Conservation (phyloP, 108 stramenopile genomes). For the Skeletonema costatum region DNA sequence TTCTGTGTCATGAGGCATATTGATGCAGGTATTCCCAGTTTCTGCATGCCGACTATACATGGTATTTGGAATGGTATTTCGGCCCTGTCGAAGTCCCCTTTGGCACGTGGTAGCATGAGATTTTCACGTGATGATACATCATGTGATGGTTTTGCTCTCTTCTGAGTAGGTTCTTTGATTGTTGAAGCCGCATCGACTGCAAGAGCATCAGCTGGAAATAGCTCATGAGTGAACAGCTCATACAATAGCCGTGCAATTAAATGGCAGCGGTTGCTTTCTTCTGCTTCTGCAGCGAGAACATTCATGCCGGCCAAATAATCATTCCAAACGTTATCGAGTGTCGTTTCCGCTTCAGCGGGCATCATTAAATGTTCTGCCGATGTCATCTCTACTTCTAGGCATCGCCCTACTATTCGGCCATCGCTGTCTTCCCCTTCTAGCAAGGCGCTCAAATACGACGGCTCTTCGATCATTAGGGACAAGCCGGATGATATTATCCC, state of each 20-base stretch:
- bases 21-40: neutral
- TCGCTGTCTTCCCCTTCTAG: neutral
- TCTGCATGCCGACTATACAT: neutral
- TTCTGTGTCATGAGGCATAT: neutral
- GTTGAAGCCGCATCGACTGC: neutral
- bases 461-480: neutral
- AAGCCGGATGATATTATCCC: neutral
- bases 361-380: neutral
- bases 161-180: neutral
- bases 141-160: neutral
- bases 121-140: neutral
- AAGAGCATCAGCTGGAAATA: neutral
- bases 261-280: constrained; percentile 6
- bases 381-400: neutral
- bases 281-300: too few relatives aligned
- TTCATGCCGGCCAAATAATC: neutral
- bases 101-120: neutral
- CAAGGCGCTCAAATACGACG: neutral
- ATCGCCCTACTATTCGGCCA: neutral
- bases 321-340: neutral
- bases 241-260: neutral
- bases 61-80: neutral
- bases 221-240: neutral
- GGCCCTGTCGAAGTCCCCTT: neutral
- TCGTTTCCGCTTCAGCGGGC: neutral